Percentiles rank a stretch among this genome's conserved stretches.
phyloP scores from a whole-genome alignment of 495 filamentous ascomycete species.

The Filosporella fistucella region DNA sequence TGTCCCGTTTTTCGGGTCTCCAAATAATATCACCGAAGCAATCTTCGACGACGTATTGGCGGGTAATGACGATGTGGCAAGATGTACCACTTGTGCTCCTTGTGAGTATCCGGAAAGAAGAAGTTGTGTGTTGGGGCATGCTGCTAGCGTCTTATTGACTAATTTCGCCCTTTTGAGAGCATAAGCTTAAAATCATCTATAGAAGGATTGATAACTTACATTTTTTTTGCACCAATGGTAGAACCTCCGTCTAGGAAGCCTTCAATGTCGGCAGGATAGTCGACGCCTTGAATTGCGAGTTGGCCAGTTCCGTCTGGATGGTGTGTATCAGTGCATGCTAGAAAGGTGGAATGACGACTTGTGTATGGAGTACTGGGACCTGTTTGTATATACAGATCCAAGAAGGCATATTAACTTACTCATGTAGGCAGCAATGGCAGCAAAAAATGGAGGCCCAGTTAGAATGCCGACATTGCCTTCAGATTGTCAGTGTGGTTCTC shows the following conservation, averaged over 20 bases:
- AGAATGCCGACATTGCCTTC: conserved; percentile 23
- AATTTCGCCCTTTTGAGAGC: conserved; percentile 12
- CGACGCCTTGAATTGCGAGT: conserved; percentile 51
- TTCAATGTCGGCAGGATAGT: conserved; percentile 35
- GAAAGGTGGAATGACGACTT: no score
- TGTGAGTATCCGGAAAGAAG: conserved; percentile 36
- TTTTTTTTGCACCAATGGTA: neutral
- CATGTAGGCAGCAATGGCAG: conserved; percentile 15
- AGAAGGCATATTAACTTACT: no score
- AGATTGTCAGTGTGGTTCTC: neutral
- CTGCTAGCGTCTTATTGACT: conserved; percentile 22
- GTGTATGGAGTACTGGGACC: no score
- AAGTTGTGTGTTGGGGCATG: conserved; percentile 13
- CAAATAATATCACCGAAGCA: conserved; percentile 50
- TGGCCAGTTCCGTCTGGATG: conserved; percentile 25
- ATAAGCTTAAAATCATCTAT: no score
- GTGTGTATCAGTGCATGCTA: no score
- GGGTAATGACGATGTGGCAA: conserved; percentile 37
- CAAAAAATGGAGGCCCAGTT: conserved; percentile 19
- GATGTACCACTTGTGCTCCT: conserved; percentile 51
- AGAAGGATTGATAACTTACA: conserved; percentile 4
- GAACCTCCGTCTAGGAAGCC: conserved; percentile 40
- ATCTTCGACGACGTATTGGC: conserved; percentile 40
- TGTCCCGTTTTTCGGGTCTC: conserved; percentile 49
- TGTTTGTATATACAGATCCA: no score